A percentile compares a stretch with the other conserved stretches of the same genome.
Conservation (phyloP, 164 flowering plant species). For the Macadamia tetraphylla region DNA sequence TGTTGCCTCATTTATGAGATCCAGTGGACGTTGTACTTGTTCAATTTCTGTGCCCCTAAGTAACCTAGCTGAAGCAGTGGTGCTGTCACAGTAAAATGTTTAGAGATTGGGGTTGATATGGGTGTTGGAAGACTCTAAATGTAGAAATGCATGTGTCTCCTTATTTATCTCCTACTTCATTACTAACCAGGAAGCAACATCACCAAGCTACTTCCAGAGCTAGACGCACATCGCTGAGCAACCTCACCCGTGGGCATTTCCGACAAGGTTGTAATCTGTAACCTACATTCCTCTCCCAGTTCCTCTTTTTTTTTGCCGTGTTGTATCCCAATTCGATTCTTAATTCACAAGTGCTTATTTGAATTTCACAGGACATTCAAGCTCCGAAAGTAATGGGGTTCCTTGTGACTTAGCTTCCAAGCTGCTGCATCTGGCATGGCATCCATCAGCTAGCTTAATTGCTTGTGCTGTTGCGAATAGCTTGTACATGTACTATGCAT, state of each 20-base stretch:
- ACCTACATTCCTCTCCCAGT: not conserved
- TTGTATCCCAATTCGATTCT: not conserved
- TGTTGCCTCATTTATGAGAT: too few relatives aligned
- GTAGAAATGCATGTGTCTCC: not conserved
- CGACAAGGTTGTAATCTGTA: slow-evolving; percentile 31
- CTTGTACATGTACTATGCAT: slow-evolving; percentile 54
- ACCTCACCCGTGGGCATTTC: slow-evolving; percentile 52
- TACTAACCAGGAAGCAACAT: slow-evolving; percentile 31
- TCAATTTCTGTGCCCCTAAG: too few relatives aligned
- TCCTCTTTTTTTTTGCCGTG: not conserved
- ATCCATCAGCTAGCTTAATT: slow-evolving; percentile 52
- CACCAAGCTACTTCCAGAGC: slow-evolving; percentile 34
- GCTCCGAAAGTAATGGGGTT: slow-evolving; percentile 23
- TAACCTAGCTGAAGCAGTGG: too few relatives aligned
- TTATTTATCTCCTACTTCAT: not conserved
- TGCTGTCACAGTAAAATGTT: not conserved
- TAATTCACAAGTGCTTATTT: not conserved
- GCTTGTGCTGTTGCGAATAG: slow-evolving; percentile 69
- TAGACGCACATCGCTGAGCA: slow-evolving; percentile 57
- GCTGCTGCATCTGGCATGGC: slow-evolving; percentile 77
- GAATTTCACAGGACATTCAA: slow-evolving; percentile 30
- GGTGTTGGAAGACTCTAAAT: too few relatives aligned
- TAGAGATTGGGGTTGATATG: not conserved
- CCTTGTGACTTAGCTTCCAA: slow-evolving; percentile 42
- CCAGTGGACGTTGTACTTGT: too few relatives aligned